These are phyloP conservation scores for Kwoniella newhampshirensis DNA, from an alignment of 768 basidiomycete genomes.

Conservation along the genomic window DNA sequence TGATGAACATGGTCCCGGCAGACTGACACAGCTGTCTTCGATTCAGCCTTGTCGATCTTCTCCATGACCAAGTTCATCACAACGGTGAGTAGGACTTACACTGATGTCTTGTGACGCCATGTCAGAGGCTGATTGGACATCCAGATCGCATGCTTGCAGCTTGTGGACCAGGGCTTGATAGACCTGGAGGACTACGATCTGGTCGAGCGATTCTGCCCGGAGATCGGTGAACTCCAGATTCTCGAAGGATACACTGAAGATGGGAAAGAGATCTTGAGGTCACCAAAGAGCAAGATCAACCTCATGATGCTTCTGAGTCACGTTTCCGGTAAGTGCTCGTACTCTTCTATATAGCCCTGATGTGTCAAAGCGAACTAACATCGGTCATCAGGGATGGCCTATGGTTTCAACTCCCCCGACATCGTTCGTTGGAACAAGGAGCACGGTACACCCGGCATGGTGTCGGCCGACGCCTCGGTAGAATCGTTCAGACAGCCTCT, in stretches of 20 bases:
- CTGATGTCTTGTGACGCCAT: too few relatives aligned
- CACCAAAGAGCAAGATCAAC: constrained; percentile 17
- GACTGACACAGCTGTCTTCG: too few relatives aligned
- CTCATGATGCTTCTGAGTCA: constrained; percentile 22
- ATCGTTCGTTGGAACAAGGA: neutral
- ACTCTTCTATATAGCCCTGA: too few relatives aligned
- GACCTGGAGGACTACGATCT: constrained; percentile 14
- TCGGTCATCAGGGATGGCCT: neutral
- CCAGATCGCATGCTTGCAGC: constrained; percentile 18
- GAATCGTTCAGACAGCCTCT: constrained; percentile 9
- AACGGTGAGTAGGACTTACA: constrained; percentile 5
- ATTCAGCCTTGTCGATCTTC: constrained; percentile 19
- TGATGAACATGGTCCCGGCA: too few relatives aligned
- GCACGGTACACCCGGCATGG: neutral
- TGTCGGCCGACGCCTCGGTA: constrained; percentile 6
- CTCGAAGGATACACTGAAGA: constrained; percentile 15
- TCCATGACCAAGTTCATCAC: constrained; percentile 27
- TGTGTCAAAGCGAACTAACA: too few relatives aligned
- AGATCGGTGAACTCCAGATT: constrained; percentile 13
- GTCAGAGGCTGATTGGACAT: neutral
- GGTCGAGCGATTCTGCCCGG: constrained; percentile 13
- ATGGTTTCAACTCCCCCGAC: neutral
- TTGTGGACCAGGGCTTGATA: constrained; percentile 16
- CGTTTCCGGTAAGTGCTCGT: constrained; percentile 10
- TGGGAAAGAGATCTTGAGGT: constrained; percentile 7